A percentile compares a stretch with the other conserved stretches of the same genome.
Conservation (phyloP, 768 basidiomycete species). For the Hericium rajendrae region DNA sequence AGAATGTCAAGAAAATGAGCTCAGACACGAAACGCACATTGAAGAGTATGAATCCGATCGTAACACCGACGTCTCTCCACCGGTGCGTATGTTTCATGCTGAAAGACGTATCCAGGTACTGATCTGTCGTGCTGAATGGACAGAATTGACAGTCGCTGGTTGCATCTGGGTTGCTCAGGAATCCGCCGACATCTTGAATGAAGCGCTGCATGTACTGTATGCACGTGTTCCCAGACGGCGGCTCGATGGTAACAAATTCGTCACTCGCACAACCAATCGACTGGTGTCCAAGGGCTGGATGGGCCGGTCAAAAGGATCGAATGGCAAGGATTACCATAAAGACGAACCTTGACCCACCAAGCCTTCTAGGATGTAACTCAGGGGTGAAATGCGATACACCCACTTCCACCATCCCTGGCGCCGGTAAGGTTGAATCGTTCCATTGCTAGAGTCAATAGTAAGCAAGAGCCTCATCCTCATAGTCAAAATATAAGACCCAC, state of each 20-base stretch:
- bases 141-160: conserved; percentile 44
- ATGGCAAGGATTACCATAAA: too few species aligned
- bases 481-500: conserved; percentile 16
- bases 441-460: conserved; percentile 24
- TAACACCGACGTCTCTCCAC: conserved; percentile 39
- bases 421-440: conserved; percentile 36
- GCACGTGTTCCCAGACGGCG: conserved; percentile 39
- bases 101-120: conserved; percentile 42
- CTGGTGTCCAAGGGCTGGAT: conserved; percentile 39
- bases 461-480: not conserved
- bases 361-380: conserved; percentile 30
- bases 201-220: conserved; percentile 33
- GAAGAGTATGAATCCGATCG: conserved; percentile 32
- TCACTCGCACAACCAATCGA: conserved; percentile 41
- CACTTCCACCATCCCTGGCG: conserved; percentile 36
- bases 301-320: not conserved
- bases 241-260: conserved; percentile 49
- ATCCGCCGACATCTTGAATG: conserved; percentile 34
- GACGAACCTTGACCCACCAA: conserved; percentile 35
- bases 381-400: conserved; percentile 29
- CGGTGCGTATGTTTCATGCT: conserved; percentile 47
- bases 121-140: conserved; percentile 43
- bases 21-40: conserved; percentile 26
- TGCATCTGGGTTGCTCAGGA: conserved; percentile 31
- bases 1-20: too few species aligned